Conservation (phyloP, 2,329 filamentous ascomycete species). For the Pseudocercospora vitis region DNA sequence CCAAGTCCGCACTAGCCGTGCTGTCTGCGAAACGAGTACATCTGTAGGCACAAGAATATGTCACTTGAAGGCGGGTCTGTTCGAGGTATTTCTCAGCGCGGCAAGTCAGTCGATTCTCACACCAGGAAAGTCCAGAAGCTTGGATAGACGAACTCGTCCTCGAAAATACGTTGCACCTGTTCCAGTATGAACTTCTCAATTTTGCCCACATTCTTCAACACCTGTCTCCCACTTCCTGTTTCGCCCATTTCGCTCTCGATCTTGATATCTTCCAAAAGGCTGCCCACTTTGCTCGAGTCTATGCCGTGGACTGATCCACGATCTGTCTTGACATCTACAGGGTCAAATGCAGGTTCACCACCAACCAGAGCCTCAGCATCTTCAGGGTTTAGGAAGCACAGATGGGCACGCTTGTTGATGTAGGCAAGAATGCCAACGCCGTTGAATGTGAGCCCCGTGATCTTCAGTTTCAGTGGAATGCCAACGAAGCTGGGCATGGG, state of each 20-base stretch:
- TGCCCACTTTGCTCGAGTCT: slow-evolving; percentile 52
- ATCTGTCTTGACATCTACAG: slow-evolving; percentile 31
- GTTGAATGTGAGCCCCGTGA: slow-evolving; percentile 92
- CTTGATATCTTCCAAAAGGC: slow-evolving; percentile 84
- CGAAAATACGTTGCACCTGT: slow-evolving; percentile 93
- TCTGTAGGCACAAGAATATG: not conserved
- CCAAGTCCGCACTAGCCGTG: not conserved
- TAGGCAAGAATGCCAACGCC: slow-evolving; percentile 90
- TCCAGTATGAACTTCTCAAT: slow-evolving; percentile 97
- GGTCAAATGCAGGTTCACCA: slow-evolving; percentile 41
- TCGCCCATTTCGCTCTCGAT: slow-evolving; percentile 98
- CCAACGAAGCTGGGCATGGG: slow-evolving; percentile 98
- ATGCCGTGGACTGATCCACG: slow-evolving; percentile 1
- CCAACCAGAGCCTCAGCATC: slow-evolving; percentile 72
- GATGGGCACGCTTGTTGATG: slow-evolving; percentile 84
- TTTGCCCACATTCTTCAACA: slow-evolving; percentile 96
- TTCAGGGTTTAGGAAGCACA: slow-evolving; percentile 91
- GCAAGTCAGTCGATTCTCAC: slow-evolving; percentile 14
- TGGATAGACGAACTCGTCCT: slow-evolving; percentile 97
- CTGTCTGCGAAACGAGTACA: no score
- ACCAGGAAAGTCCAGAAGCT: slow-evolving; percentile 98
- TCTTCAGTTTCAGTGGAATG: slow-evolving; percentile 89
- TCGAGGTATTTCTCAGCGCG: not conserved
- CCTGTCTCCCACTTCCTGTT: slow-evolving; percentile 86
- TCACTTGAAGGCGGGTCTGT: not conserved